These are phyloP conservation scores for Saccharomycopsis fermentans DNA, from an alignment of 805 yeast genomes.

Conservation along the genomic window DNA sequence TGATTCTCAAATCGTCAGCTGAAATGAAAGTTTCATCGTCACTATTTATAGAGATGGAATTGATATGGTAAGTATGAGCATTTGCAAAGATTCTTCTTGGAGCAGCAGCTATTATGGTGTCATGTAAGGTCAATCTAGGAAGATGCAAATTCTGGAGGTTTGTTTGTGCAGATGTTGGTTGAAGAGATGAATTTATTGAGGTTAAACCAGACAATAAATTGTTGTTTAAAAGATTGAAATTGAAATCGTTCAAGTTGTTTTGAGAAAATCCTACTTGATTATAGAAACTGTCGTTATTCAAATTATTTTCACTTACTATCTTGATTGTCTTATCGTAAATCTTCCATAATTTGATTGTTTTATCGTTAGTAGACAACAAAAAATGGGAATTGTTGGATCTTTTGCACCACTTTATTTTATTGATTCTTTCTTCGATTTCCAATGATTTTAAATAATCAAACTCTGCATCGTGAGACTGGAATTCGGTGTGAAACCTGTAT, in stretches of 20 bases:
- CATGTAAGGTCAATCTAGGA: conserved; percentile 89
- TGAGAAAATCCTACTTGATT: conserved; percentile 9
- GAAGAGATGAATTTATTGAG: conserved; percentile 8
- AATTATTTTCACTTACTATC: conserved; percentile 85
- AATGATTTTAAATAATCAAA: conserved; percentile 91
- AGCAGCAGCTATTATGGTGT: conserved; percentile 87
- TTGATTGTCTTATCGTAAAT: conserved; percentile 84
- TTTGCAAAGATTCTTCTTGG: conserved; percentile 87
- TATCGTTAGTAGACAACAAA: conserved; percentile 86
- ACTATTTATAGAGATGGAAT: conserved; percentile 86
- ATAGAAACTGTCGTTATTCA: conserved; percentile 35
- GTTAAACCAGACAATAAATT: conserved; percentile 13
- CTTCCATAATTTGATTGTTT: conserved; percentile 98
- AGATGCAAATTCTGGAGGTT: conserved; percentile 46
- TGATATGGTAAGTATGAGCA: conserved; percentile 97
- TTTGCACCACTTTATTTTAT: conserved; percentile 93
- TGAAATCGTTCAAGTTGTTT: conserved; percentile 9
- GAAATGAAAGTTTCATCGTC: conserved; percentile 93
- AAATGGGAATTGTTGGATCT: conserved; percentile 86
- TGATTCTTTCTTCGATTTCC: conserved; percentile 96
- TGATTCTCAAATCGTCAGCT: conserved; percentile 90
- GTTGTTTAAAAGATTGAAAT: conserved; percentile 13
- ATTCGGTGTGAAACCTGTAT: conserved; percentile 91
- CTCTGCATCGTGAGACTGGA: conserved; percentile 97
- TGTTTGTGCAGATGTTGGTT: conserved; percentile 25